Evolutionary conservation across 2,329 filamentous ascomycete species (phyloP).

Genomic region (Trichoderma sp.): DNA sequence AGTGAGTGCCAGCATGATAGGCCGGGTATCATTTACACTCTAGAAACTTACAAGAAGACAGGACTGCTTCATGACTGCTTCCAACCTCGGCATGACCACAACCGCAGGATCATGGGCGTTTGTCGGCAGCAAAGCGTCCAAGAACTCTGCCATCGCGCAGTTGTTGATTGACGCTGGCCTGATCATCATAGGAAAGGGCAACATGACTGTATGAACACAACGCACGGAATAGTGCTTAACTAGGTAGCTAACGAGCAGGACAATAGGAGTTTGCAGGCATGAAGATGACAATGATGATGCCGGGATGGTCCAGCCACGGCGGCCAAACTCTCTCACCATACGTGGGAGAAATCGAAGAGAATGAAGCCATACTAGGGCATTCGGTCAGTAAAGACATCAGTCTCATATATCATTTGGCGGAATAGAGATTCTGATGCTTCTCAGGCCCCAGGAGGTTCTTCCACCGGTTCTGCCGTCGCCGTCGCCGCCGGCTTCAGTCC

Average conservation of each 20-base stretch:
- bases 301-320: constrained; percentile 29
- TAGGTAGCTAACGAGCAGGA: background rate
- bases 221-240: background rate
- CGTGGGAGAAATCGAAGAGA: constrained; percentile 29
- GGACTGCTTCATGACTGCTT: constrained; percentile 31
- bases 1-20: constrained; percentile 11
- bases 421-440: background rate
- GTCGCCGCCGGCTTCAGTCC: constrained; percentile 39
- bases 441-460: constrained; percentile 40
- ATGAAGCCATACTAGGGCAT: constrained; percentile 27
- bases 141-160: constrained; percentile 29
- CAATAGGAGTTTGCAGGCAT: constrained; percentile 31
- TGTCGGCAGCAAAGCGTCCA: constrained; percentile 22
- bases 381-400: constrained; percentile 28
- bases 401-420: too few species aligned
- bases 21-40: too few species aligned
- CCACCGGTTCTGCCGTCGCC: constrained; percentile 40
- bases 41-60: background rate
- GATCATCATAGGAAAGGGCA: constrained; percentile 33
- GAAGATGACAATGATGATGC: constrained; percentile 31
- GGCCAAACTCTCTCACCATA: constrained; percentile 39
- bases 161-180: constrained; percentile 31
- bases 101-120: constrained; percentile 31
- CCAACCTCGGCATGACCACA: constrained; percentile 32
- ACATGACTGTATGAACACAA: constrained; percentile 29